phyloP scores from a whole-genome alignment of 2,329 filamentous ascomycete species.

The Scedosporium minutisporum region DNA sequence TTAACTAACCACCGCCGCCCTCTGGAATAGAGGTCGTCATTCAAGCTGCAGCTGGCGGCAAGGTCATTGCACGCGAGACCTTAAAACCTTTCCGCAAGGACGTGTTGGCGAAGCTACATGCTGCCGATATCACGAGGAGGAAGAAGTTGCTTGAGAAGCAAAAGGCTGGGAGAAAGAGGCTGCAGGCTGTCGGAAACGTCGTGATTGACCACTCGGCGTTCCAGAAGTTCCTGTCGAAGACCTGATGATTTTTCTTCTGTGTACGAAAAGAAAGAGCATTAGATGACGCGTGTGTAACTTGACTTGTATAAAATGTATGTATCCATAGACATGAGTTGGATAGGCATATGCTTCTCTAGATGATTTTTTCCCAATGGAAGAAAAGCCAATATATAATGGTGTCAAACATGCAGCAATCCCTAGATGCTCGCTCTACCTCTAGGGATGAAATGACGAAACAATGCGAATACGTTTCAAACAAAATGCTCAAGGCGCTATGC shows the following conservation, averaged over 20 bases:
- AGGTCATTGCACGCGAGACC: constrained; percentile 82
- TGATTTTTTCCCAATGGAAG: not conserved
- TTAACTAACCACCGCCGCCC: not conserved
- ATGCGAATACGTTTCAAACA: too few relatives aligned
- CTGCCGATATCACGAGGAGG: constrained; percentile 72
- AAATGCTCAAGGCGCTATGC: not conserved
- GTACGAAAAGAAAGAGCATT: not conserved
- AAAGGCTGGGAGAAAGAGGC: constrained; percentile 84
- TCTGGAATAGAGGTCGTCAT: constrained; percentile 66
- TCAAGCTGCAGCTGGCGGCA: constrained; percentile 74
- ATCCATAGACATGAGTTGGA: too few relatives aligned
- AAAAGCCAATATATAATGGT: not conserved
- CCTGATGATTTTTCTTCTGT: constrained; percentile 1
- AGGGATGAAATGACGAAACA: too few relatives aligned
- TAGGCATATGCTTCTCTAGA: not conserved
- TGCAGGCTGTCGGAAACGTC: constrained; percentile 79
- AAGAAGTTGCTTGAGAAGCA: constrained; percentile 91
- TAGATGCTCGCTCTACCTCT: too few relatives aligned
- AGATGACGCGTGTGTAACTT: not conserved
- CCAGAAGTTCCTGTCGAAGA: constrained; percentile 85
- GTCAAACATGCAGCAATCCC: too few relatives aligned
- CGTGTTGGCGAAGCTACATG: constrained; percentile 85
- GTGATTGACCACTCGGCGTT: constrained; percentile 95
- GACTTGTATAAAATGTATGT: too few relatives aligned
- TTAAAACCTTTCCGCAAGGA: constrained; percentile 97